Base-by-base conservation (phyloP, 2,329 filamentous ascomycete genomes). In the Cucurbitaria berberidis region DNA sequence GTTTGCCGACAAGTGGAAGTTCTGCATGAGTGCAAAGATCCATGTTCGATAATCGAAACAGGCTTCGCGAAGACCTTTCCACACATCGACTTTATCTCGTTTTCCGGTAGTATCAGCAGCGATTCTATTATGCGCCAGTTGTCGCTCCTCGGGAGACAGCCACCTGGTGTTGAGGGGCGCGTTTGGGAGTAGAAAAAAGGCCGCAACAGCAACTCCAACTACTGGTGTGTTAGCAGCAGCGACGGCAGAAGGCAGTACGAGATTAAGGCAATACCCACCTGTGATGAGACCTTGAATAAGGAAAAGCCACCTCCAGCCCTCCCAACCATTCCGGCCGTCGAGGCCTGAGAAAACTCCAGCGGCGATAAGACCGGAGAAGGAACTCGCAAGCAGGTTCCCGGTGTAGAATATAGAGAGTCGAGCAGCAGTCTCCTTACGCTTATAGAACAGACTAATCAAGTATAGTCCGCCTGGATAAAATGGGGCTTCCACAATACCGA, bases 261-360 rank as follows among this genome's bases (percentile, higher is more conserved):
- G 16, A n/a, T 10, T 4, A 41, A 36, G 13, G n/a, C n/a, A 18
- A 13, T 24, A 22, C 36, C 13, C 15, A 39, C 36, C 36, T 3
- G 75, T 77, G 5, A 70, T 62, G 1, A 69, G 53, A 3, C 74
- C 76, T 58, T 78, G 75, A 7, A 78, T 73, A 13, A 79, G 71
- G 42, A 78, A 80, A 3, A 79, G 59, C 76, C 76, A 78, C 47
- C 72, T 57, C 76, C 78, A 81, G 0, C 74, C 74, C 19, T 68
- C 64, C 0, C 80, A 50, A 2, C 78, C 78, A 21, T 70, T 64
- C 1, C 64, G 70, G 13, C 75, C 75, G 35, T 79, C 71, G 18
- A 80, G 63, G 2, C 66, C 66, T 1, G 62, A 62, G 22, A 67
- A 72, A 1, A 76, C 63, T 1, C 65, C 72, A 5, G 73, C 76